Conservation (phyloP, 2,329 filamentous ascomycete species). For the Fusarium sacchari region DNA sequence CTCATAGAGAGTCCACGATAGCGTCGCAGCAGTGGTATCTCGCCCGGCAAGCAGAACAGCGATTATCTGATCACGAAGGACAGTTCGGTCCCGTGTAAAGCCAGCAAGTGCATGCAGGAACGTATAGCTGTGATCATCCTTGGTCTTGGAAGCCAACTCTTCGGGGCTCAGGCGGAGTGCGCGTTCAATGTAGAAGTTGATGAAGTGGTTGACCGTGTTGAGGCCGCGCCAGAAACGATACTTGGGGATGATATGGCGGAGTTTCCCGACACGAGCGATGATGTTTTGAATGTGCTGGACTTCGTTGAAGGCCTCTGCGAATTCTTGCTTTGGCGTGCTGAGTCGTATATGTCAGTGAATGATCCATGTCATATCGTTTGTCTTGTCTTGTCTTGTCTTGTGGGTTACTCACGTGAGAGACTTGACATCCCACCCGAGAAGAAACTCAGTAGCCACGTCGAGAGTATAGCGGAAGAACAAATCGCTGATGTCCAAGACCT, state of each 20-base stretch:
- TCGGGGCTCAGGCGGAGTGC: constrained; percentile 74
- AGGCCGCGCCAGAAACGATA: constrained; percentile 71
- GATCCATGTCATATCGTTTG: neutral
- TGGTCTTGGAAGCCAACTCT: constrained; percentile 78
- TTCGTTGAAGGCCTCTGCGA: constrained; percentile 84
- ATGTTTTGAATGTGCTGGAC: constrained; percentile 80
- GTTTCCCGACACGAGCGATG: constrained; percentile 71
- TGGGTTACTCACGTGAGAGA: constrained; percentile 59
- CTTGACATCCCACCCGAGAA: constrained; percentile 80
- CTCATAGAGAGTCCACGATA: constrained; percentile 87
- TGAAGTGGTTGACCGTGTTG: constrained; percentile 77
- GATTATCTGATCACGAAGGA: constrained; percentile 86
- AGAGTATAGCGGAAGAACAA: constrained; percentile 88
- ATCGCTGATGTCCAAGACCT: constrained; percentile 74
- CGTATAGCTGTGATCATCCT: constrained; percentile 78
- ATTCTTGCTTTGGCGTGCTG: constrained; percentile 69
- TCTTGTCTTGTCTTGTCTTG: too few relatives aligned
- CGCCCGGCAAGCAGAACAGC: constrained; percentile 84
- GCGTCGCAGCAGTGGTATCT: constrained; percentile 85
- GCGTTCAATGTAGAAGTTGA: constrained; percentile 80
- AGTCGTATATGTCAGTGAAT: neutral
- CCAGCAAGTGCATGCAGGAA: constrained; percentile 87
- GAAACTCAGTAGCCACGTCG: constrained; percentile 86
- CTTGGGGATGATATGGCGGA: constrained; percentile 71
- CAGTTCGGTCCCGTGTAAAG: constrained; percentile 76